Percentiles rank a stretch among this genome's conserved stretches.
phyloP scores from a whole-genome alignment of 805 yeast genomes.

The Kuraishia floccosa region DNA sequence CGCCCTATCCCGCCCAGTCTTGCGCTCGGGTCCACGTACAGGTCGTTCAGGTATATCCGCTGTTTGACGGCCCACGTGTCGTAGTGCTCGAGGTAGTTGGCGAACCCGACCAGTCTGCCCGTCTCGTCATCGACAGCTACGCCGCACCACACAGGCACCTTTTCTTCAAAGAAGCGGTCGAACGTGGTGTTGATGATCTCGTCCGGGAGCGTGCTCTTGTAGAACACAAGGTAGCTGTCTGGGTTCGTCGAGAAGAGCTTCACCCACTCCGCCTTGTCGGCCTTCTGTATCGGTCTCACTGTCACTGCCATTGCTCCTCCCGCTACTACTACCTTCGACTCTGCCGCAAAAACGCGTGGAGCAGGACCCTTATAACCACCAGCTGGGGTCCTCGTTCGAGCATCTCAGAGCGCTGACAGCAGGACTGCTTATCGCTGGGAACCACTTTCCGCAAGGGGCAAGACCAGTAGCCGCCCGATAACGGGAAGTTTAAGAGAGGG shows the following conservation, averaged over 20 bases:
- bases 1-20: conserved; percentile 39
- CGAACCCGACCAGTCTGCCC: conserved; percentile 30
- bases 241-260: conserved; percentile 28
- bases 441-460: no score
- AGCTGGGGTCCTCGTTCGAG: no score
- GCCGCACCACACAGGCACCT: conserved; percentile 32
- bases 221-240: conserved; percentile 29
- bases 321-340: no score
- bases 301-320: conserved; percentile 7
- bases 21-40: conserved; percentile 28
- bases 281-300: conserved; percentile 28
- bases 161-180: conserved; percentile 29
- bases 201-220: conserved; percentile 20
- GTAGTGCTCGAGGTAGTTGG: conserved; percentile 33
- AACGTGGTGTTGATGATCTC: conserved; percentile 26
- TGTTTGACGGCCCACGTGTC: conserved; percentile 38
- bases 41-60: conserved; percentile 37
- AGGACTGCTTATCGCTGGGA: no score
- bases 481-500: no score
- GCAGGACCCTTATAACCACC: no score
- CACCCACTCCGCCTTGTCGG: conserved; percentile 33
- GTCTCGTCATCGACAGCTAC: conserved; percentile 26
- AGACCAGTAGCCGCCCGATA: no score
- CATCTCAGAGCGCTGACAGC: no score
- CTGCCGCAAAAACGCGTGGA: no score